phyloP scores from a whole-genome alignment of 495 filamentous ascomycete genomes.

The Emericellopsis terricola region DNA sequence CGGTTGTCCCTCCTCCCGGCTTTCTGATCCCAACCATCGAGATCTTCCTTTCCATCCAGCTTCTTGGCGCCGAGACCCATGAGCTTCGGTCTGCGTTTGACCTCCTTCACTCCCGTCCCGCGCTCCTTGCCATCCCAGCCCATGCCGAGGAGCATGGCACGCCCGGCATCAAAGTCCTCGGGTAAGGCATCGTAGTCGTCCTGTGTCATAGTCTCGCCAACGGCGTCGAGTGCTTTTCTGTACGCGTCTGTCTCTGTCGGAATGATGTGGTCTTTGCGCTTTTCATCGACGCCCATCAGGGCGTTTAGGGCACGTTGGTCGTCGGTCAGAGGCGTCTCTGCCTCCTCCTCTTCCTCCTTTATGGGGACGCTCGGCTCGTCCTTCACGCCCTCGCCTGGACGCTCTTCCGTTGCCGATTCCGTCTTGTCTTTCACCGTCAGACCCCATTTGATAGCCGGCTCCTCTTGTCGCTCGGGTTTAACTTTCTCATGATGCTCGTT shows the following conservation, averaged over 20 bases:
- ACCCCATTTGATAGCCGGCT: constrained; percentile 24
- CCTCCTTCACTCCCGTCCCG: constrained; percentile 18
- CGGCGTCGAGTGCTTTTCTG: constrained; percentile 42
- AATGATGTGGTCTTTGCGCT: constrained; percentile 10
- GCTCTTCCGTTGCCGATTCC: too few relatives aligned
- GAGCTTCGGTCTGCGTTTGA: constrained; percentile 51
- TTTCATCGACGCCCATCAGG: constrained; percentile 40
- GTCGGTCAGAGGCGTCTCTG: constrained; percentile 23
- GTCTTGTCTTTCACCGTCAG: constrained; percentile 21
- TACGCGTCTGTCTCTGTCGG: constrained; percentile 48
- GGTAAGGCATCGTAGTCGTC: constrained; percentile 79
- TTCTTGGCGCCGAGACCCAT: constrained; percentile 70
- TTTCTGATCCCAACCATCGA: constrained; percentile 20
- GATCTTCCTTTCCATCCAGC: constrained; percentile 51
- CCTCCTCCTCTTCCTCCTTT: constrained; percentile 7
- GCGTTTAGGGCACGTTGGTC: constrained; percentile 72
- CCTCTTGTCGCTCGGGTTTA: constrained; percentile 23
- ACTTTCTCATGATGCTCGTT: constrained; percentile 6
- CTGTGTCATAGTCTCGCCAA: constrained; percentile 55
- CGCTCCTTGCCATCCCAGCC: constrained; percentile 79
- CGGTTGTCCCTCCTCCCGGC: constrained; percentile 5
- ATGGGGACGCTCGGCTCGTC: neutral
- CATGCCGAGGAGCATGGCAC: constrained; percentile 76
- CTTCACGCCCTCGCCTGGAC: neutral
- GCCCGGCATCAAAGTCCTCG: constrained; percentile 83